phyloP scores from a whole-genome alignment of 1,284 basidiomycete genomes.

The Boletus semigastroideus region DNA sequence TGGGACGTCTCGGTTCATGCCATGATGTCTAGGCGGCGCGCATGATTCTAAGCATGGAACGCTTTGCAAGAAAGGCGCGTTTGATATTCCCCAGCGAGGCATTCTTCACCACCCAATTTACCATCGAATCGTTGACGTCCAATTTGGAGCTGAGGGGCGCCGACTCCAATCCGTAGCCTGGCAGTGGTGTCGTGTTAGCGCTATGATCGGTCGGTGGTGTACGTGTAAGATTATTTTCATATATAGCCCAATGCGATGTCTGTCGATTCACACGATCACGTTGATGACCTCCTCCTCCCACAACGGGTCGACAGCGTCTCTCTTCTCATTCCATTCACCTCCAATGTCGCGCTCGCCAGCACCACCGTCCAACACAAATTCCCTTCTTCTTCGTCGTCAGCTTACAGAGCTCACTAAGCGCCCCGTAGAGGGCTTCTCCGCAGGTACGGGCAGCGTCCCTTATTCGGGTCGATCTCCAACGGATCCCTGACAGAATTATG shows the following conservation, averaged over 20 bases:
- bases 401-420: conserved; percentile 84
- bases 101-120: background rate
- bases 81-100: background rate
- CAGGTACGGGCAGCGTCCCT: conserved; percentile 52
- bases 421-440: conserved; percentile 93
- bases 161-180: too few relatives aligned
- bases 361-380: conserved; percentile 48
- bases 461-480: conserved; percentile 26
- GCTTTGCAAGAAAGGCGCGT: conserved; percentile 14
- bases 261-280: conserved; percentile 27
- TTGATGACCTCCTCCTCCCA: too few relatives aligned
- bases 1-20: background rate
- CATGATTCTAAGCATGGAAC: conserved; percentile 17
- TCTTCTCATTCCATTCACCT: conserved; percentile 1
- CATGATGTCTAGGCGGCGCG: conserved; percentile 14
- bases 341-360: conserved; percentile 51
- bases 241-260: too few relatives aligned
- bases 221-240: too few relatives aligned
- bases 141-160: too few relatives aligned
- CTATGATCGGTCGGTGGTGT: too few relatives aligned
- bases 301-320: too few relatives aligned
- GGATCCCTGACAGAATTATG: conserved; percentile 32
- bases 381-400: conserved; percentile 78
- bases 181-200: too few relatives aligned
- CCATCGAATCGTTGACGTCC: background rate